Evolutionary conservation across 768 basidiomycete genomes (phyloP).

Genomic region (Termitomyces sp.): DNA sequence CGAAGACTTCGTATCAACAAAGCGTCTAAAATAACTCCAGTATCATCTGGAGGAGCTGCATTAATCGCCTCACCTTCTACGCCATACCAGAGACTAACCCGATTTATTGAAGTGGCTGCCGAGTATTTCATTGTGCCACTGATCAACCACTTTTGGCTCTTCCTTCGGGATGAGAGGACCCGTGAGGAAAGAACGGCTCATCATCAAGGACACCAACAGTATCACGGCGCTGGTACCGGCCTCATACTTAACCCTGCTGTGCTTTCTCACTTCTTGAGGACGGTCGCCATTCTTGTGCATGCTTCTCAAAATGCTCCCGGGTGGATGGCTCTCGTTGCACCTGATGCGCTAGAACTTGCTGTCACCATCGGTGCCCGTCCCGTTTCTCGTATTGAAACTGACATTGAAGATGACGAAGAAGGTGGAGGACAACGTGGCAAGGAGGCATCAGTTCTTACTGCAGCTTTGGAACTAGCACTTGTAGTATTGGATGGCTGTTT

Average conservation of each 20-base stretch:
- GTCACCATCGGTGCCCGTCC: slow-evolving; percentile 72
- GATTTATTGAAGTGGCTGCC: slow-evolving; percentile 73
- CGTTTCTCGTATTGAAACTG: slow-evolving; percentile 39
- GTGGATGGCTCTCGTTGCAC: slow-evolving; percentile 79
- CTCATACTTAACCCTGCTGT: slow-evolving; percentile 74
- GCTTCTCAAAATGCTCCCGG: slow-evolving; percentile 76
- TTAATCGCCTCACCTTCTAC: neutral
- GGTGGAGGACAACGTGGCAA: slow-evolving; percentile 33
- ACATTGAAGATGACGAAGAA: slow-evolving; percentile 31
- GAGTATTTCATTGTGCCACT: slow-evolving; percentile 88
- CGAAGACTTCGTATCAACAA: slow-evolving; percentile 66
- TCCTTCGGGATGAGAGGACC: slow-evolving; percentile 79
- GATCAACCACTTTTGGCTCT: slow-evolving; percentile 93
- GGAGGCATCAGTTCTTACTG: slow-evolving; percentile 70
- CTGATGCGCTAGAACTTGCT: slow-evolving; percentile 80
- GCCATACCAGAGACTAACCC: slow-evolving; percentile 19
- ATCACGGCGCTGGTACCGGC: slow-evolving; percentile 74
- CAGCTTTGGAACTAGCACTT: slow-evolving; percentile 75
- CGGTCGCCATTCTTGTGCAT: slow-evolving; percentile 77
- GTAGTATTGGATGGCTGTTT: slow-evolving; percentile 71
- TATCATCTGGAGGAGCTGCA: slow-evolving; percentile 17
- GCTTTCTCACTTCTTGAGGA: slow-evolving; percentile 70
- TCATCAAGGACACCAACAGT: slow-evolving; percentile 49
- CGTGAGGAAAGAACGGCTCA: slow-evolving; percentile 68
- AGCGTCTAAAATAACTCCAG: slow-evolving; percentile 42